Evolutionary conservation across 192 early-diverging fungal species (phyloP), one percentile per base, ranked within the genome.

Genomic region (Tieghemiomyces parasiticus): DNA sequence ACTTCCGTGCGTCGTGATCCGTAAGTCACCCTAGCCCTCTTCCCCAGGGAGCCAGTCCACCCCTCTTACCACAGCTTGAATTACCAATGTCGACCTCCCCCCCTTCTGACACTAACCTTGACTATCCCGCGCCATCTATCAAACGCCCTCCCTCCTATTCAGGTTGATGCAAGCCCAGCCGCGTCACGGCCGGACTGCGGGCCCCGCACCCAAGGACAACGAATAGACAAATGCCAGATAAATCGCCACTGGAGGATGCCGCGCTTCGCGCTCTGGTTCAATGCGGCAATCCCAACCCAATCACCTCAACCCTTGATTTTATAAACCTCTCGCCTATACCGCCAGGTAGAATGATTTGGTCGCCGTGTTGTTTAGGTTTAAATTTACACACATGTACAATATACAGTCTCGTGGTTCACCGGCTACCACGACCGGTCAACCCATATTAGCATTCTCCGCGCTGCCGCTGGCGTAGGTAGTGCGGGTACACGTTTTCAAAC

Each of bases 401-500:
- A 6, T 25, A 48, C 13, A 25, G 47, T 48, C n/a, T 48, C 38
- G 16, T 19, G 38, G 9, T 19, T 9, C n/a, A n/a, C 47, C n/a
- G 6, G 31, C 2, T n/a, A n/a, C n/a, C n/a, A n/a, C n/a, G n/a
- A n/a, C n/a, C n/a, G n/a, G n/a, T n/a, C n/a, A n/a, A n/a, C n/a
- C n/a, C n/a, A n/a, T n/a, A n/a, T n/a, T n/a, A n/a, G n/a, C n/a
- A n/a, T n/a, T n/a, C n/a, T n/a, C n/a, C n/a, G n/a, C n/a, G n/a
- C n/a, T n/a, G n/a, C n/a, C n/a, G n/a, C n/a, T n/a, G 34, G 2
- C 24, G 20, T 34, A 56, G 20, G 34, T 56, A 35, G 29, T 56
- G 29, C 13, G 54, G 54, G 34, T 56, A 56, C 30, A 56, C 54
- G 34, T 56, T 56, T 24, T 56, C 54, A 24, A 56, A 56, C 29